Percentiles rank a stretch among this genome's conserved stretches.
Conservation (phyloP, 148 eudicot species). For the Camellia japonica region DNA sequence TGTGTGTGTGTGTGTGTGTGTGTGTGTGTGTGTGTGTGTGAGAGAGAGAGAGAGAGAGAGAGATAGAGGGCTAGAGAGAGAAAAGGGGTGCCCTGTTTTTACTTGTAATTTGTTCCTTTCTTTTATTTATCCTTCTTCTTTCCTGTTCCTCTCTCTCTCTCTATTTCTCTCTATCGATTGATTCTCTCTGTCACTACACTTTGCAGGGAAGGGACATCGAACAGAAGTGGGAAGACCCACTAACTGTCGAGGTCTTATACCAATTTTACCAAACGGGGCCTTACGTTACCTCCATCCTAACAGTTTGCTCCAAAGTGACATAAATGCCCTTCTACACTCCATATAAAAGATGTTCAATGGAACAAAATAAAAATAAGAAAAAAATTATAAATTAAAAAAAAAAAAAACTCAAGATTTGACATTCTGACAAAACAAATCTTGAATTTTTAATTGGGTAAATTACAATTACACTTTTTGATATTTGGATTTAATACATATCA, state of each 20-base stretch:
- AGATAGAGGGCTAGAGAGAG: neutral
- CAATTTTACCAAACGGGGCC: conserved; percentile 20
- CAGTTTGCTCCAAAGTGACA: neutral
- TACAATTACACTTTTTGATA: too few species aligned
- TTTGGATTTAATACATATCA: too few species aligned
- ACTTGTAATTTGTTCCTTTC: conserved; percentile 15
- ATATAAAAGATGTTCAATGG: neutral
- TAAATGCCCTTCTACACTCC: conserved; percentile 9
- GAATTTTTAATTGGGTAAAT: too few species aligned
- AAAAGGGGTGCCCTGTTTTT: conserved; percentile 13
- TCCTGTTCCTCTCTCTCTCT: neutral
- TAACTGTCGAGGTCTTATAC: conserved; percentile 20
- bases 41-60: conserved; percentile 6
- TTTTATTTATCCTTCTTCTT: conserved; percentile 24
- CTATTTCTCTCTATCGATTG: conserved; percentile 1
- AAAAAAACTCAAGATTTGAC: too few species aligned
- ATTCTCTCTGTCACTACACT: conserved; percentile 20
- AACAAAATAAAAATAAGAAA: too few species aligned
- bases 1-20: too few species aligned
- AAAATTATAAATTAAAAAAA: too few species aligned
- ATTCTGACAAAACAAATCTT: too few species aligned
- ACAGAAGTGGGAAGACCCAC: conserved; percentile 34
- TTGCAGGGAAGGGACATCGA: conserved; percentile 40
- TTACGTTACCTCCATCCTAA: too few species aligned
- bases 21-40: neutral